A percentile compares a stretch with the other conserved stretches of the same genome.
Conservation (phyloP, 306 rosid genomes). For the Dryas alaskensis region DNA sequence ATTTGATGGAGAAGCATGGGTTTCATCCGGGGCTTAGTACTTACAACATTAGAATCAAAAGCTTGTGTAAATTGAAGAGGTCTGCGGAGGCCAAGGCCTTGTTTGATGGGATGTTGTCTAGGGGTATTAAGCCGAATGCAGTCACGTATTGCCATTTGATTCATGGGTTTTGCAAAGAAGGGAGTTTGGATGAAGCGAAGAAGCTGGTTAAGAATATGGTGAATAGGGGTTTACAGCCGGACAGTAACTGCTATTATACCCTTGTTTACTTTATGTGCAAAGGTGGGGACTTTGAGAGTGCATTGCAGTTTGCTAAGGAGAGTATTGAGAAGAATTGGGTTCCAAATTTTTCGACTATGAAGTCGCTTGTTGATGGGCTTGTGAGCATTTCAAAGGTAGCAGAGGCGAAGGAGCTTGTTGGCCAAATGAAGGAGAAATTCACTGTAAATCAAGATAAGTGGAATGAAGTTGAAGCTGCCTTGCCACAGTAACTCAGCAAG, state of each 20-base stretch:
- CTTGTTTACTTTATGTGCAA: constrained; percentile 47
- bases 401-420: constrained; percentile 57
- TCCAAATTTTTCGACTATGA: constrained; percentile 64
- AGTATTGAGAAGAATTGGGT: constrained; percentile 69
- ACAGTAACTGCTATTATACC: constrained; percentile 47
- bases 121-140: constrained; percentile 58
- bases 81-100: constrained; percentile 66
- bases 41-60: constrained; percentile 65
- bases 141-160: constrained; percentile 59
- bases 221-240: constrained; percentile 44
- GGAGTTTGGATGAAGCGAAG: constrained; percentile 63
- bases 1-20: constrained; percentile 54
- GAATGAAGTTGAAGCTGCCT: constrained; percentile 67
- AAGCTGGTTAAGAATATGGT: constrained; percentile 51
- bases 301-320: constrained; percentile 44
- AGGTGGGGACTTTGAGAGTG: constrained; percentile 54
- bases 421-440: constrained; percentile 61
- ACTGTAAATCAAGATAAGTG: constrained; percentile 48
- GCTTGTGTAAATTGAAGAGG: constrained; percentile 72
- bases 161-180: constrained; percentile 67
- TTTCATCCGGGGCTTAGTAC: constrained; percentile 36
- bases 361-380: constrained; percentile 66
- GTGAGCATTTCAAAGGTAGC: constrained; percentile 48
- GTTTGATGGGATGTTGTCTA: constrained; percentile 53
- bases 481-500: constrained; percentile 38